Base-by-base conservation (phyloP, 1,284 basidiomycete species). In the Ganoderma sinense region DNA sequence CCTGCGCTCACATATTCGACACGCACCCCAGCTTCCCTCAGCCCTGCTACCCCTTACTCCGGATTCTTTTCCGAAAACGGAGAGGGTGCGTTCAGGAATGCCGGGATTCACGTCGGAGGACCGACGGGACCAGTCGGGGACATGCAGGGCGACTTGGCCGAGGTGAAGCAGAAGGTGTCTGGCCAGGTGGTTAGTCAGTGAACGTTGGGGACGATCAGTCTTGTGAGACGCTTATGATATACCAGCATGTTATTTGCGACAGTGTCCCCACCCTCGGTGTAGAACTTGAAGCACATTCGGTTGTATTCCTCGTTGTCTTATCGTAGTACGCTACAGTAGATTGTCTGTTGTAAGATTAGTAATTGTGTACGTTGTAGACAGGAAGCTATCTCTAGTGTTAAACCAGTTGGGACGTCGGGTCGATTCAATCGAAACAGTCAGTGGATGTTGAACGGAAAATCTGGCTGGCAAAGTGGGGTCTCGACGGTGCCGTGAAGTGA, bases 1-100 rank as follows among this genome's bases (percentile, higher is more conserved):
- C 82, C 82, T 3, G 81, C 81, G 18, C 75, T 83, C 60, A 81
- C 82, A 16, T 80, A 80, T 69, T 80, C 80, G n/a, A 71, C 80
- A 31, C 78, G 80, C 29, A 82, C 81, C 26, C 80, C 82, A 0
- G 79, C 78, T 29, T 77, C 81, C 43, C 76, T 83, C 29, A 82
- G 81, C 69, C 82, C 82, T 2, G 74, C 80, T 14, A 83, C 82
- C 45, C 82, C 82, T 1, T 82, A 79, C 71, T 81, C 81, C 29
- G 80, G 80, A 41, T 81, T 80, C 64, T 81, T 81, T 70, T 70
- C 75, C n/a, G 73, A 77, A 36, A 64, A 69, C 29, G 71, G 72
- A 11, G 80, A 81, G 29, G 33, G 33, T 33, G 70, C 75, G 39
- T 82, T 80, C 71, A 78, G 78, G 41, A 75, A 73, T 5, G 51